phyloP scores from a whole-genome alignment of 1,284 basidiomycete genomes.

The Apiotrichum gracile region DNA sequence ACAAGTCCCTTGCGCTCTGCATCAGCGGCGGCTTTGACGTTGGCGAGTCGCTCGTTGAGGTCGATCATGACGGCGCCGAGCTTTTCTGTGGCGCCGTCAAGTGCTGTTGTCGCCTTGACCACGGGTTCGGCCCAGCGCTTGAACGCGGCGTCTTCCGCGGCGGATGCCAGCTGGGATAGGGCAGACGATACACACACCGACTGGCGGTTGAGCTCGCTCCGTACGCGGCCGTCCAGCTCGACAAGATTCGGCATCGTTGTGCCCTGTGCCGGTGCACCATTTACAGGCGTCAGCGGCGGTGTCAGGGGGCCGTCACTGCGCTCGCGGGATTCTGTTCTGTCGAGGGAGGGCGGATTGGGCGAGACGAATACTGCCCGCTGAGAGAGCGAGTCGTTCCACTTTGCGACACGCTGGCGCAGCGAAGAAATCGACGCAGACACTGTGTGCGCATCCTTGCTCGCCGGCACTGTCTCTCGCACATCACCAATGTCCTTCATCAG shows the following conservation, averaged over 20 bases:
- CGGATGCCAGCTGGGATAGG: conserved; percentile 42
- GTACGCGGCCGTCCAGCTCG: conserved; percentile 61
- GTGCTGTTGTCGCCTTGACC: neutral
- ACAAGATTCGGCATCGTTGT: conserved; percentile 51
- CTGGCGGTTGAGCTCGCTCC: conserved; percentile 63
- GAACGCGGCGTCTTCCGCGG: conserved; percentile 5
- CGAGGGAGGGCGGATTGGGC: neutral
- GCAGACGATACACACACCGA: conserved; percentile 58
- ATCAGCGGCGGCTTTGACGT: neutral
- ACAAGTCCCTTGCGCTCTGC: neutral
- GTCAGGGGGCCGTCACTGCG: conserved; percentile 9
- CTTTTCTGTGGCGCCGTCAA: neutral
- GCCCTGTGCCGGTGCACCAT: neutral
- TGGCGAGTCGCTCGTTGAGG: neutral
- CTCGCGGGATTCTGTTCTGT: neutral
- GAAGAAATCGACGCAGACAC: neutral
- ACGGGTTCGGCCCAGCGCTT: conserved; percentile 10
- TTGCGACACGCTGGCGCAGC: neutral
- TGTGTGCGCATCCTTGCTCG: neutral
- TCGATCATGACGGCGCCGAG: neutral
- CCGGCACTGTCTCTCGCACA: conserved; percentile 13
- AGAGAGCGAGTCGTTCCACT: conserved; percentile 10
- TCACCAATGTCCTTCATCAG: conserved; percentile 22
- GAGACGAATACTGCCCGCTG: conserved; percentile 9
- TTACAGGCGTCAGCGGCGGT: conserved; percentile 13